Evolutionary conservation across 306 rosid species (phyloP).

Genomic region (Cyamopsis tetragonoloba): DNA sequence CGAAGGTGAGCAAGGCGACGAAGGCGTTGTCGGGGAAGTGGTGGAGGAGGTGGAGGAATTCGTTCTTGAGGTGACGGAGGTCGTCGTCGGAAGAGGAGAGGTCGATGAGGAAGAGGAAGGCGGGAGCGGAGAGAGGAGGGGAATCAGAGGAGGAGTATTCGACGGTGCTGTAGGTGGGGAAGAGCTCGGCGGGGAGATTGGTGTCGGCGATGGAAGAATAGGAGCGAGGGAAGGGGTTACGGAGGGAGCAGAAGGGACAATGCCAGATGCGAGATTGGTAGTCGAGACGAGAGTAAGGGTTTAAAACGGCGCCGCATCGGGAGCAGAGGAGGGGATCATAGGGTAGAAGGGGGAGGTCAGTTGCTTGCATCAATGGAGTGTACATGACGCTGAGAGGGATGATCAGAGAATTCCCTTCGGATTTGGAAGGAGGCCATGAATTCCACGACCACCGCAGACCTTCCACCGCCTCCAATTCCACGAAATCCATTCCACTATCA

Average conservation of each 20-base stretch:
- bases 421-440: constrained; percentile 69
- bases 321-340: constrained; percentile 71
- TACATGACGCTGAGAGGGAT: constrained; percentile 81
- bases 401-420: constrained; percentile 40
- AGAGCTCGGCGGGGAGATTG: constrained; percentile 89
- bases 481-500: constrained; percentile 52
- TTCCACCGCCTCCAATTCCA: constrained; percentile 83
- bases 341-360: constrained; percentile 71
- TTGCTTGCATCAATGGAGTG: constrained; percentile 54
- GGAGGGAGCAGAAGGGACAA: constrained; percentile 71
- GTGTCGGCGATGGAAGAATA: constrained; percentile 80
- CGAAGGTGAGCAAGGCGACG: constrained; percentile 66
- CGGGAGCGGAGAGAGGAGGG: neutral
- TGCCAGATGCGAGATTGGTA: constrained; percentile 81
- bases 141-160: constrained; percentile 37
- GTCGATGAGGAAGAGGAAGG: constrained; percentile 67
- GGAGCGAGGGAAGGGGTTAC: constrained; percentile 66
- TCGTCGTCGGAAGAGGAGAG: constrained; percentile 47
- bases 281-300: constrained; percentile 89
- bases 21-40: constrained; percentile 58
- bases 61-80: constrained; percentile 59
- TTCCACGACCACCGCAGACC: constrained; percentile 98
- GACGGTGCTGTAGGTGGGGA: constrained; percentile 80
- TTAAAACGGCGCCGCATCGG: constrained; percentile 67
- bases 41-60: constrained; percentile 55